A percentile compares a stretch with the other conserved stretches of the same genome.
Conservation (phyloP, 495 filamentous ascomycete species). For the Penicillium malachiteum region DNA sequence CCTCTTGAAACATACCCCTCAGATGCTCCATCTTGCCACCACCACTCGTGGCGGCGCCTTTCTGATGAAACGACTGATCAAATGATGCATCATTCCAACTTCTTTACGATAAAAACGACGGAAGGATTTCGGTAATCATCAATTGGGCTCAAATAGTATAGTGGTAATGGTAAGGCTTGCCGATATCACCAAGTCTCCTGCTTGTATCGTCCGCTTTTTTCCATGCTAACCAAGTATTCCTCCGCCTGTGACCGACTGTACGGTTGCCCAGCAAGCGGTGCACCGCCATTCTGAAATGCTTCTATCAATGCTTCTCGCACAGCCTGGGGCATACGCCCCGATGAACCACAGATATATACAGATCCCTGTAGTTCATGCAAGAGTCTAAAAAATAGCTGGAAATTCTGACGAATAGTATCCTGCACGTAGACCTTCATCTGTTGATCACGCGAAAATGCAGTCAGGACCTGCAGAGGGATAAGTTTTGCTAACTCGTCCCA, state of each 20-base stretch:
- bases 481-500: constrained; percentile 53
- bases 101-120: no score
- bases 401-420: constrained; percentile 67
- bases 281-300: constrained; percentile 51
- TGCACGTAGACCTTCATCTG: constrained; percentile 85
- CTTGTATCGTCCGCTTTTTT: constrained; percentile 67
- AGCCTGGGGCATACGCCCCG: constrained; percentile 83
- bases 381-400: constrained; percentile 54
- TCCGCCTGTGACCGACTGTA: constrained; percentile 53
- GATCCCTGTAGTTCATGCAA: constrained; percentile 54
- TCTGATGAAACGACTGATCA: no score
- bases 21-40: no score
- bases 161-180: no score
- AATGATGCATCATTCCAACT: no score
- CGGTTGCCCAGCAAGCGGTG: constrained; percentile 19
- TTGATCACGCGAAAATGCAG: constrained; percentile 84
- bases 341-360: constrained; percentile 80
- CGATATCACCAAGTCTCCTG: constrained; percentile 72
- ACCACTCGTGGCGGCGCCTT: no score
- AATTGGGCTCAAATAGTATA: no score
- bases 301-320: constrained; percentile 80
- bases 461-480: constrained; percentile 55
- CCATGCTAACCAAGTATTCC: constrained; percentile 57
- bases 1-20: no score
- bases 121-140: no score